Evolutionary conservation across 73 alveolate genomes (phyloP), one percentile per base, ranked within the genome.

Genomic region (Paramecium octaurelia): DNA sequence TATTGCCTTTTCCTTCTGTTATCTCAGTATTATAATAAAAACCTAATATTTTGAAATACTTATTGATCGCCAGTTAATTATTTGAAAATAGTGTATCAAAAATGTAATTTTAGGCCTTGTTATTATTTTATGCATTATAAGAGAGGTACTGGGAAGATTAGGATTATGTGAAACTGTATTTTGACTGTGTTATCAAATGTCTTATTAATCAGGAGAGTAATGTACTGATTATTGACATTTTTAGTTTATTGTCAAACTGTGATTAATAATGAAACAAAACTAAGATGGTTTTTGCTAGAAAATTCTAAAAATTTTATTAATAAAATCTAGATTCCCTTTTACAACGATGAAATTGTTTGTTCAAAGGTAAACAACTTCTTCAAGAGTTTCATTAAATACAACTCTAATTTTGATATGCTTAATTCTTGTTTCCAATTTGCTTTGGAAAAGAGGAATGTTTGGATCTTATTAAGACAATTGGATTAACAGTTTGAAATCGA

Each of bases 121-220:
- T 80, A 80, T 44, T 80, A 44, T 80, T 43, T 42, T 24, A 46
- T 31, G 91, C 91, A 8, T 48, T 80, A 44, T 23, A 80, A 46
- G 91, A 80, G n/a, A 21, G 91, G 18, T 80, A 80, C 48, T 42
- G 20, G 18, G 75, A 44, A 38, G 70, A 46, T 1, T 21, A 23
- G 29, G 75, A 42, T 31, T 80, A 31, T 24, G 48, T 80, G 7
- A 80, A 80, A 43, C 34, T 80, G 6, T 80, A 80, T 48, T 80
- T 80, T 46, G 71, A 40, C 44, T 14, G 64, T 64, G 57, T 48
- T 2, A 48, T 18, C 57, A 42, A 44, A 20, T 31, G 46, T 80
- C n/a, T 80, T 9, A 80, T 80, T 1, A 42, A 80, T 12, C n/a
- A 80, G 57, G 91, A 80, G 57, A 42, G 91, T 80, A 80, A 44